Percentiles rank a stretch among this genome's conserved stretches.
These are phyloP conservation scores for Sphagnum fallax DNA, from an alignment of 228 moss, liverwort and hornwort genomes.

Conservation along the genomic window DNA sequence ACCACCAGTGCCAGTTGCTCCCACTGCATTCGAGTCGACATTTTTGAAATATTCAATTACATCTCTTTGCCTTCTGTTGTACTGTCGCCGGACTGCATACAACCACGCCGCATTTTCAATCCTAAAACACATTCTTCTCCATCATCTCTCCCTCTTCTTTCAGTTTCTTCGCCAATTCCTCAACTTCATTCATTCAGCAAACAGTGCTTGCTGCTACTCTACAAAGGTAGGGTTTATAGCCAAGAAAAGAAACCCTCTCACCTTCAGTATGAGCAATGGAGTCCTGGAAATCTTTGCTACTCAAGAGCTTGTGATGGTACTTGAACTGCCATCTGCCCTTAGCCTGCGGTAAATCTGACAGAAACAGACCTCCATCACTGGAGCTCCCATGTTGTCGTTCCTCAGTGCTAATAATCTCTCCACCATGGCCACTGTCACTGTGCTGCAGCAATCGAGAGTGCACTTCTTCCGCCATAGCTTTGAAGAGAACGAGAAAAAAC, in stretches of 20 bases:
- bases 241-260: background rate
- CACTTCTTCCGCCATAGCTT: no score
- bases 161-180: background rate
- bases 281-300: slow-evolving; percentile 24
- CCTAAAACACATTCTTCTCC: background rate
- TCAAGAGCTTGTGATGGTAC: slow-evolving; percentile 16
- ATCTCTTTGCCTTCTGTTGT: slow-evolving; percentile 74
- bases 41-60: slow-evolving; percentile 50
- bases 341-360: background rate
- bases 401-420: no score
- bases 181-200: no score
- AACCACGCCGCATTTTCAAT: background rate
- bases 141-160: background rate
- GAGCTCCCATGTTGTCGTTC: no score
- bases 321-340: slow-evolving; percentile 17
- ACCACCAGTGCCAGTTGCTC: background rate
- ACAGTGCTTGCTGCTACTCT: no score
- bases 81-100: slow-evolving; percentile 44
- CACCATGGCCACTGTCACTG: no score
- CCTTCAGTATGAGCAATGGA: slow-evolving; percentile 12
- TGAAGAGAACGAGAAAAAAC: no score
- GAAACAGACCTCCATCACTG: no score
- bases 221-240: background rate
- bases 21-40: slow-evolving; percentile 28
- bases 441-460: no score